Conservation (phyloP, 441 rosid genomes). For the Arabidopsis hybrid region DNA sequence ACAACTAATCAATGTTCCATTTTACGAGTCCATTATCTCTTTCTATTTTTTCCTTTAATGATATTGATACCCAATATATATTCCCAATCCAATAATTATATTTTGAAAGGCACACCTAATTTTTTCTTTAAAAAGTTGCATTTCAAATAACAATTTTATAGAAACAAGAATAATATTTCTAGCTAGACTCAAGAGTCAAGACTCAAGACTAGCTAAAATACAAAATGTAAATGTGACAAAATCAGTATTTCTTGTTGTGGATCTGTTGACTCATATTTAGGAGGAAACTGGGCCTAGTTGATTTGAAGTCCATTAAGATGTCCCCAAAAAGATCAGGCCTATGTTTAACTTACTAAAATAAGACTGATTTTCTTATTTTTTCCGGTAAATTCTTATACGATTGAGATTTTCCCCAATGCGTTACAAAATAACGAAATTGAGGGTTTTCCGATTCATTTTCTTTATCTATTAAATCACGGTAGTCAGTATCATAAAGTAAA, state of each 20-base stretch:
- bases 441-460: background rate
- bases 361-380: no score
- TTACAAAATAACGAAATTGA: background rate
- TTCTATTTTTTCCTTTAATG: constrained; percentile 30
- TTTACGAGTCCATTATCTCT: constrained; percentile 38
- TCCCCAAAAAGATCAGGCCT: background rate
- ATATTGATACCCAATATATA: constrained; percentile 19
- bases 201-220: background rate
- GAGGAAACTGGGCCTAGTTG: background rate
- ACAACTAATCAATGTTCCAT: constrained; percentile 40
- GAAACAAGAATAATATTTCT: background rate
- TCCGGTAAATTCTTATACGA: no score
- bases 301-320: background rate
- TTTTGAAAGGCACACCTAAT: constrained; percentile 27
- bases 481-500: background rate
- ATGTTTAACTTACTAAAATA: no score
- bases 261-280: background rate
- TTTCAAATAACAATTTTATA: background rate
- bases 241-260: background rate
- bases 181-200: background rate
- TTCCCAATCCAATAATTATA: constrained; percentile 37
- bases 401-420: background rate
- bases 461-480: background rate
- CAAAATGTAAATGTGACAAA: background rate
- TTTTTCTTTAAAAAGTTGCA: background rate